Base-by-base conservation (phyloP, 257 asterid species). In the Cruciata laevipes region DNA sequence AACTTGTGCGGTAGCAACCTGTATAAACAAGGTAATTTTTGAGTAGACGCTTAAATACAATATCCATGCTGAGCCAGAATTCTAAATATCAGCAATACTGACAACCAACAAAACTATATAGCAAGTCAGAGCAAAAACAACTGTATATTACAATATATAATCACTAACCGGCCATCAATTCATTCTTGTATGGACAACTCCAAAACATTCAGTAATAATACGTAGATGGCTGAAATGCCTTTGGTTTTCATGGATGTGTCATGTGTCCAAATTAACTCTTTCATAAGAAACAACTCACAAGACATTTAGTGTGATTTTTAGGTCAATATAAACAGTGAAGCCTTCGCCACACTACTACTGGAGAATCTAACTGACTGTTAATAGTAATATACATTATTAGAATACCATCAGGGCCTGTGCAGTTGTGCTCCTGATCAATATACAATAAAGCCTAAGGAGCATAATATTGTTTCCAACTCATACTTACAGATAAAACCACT, bases 1-100 rank as follows among this genome's bases (percentile, higher is more conserved):
- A 78, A 86, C 87, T 83, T 92, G 97, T 65, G 95, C 98, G 35
- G 98, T 85, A 59, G 98, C 91, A 27, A 90, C 96, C 97, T 90
- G 78, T 74, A 80, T 24, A 47, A 33, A 42, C 44, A 52, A n/a
- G n/a, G 27, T 11, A 13, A 57, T 52, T 32, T 60, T 59, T 21
- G 20, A 68, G 59, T 27, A 23, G 17, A 25, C 4, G 30, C 62
- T 11, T 37, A 33, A 47, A 59, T 59, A n/a, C 16, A 64, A 60
- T 18, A 32, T 30, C 47, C 31, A 14, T 35, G 35, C 13, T 32
- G 16, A 65, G 30, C 35, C 52, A 63, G 12, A 38, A 21, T 10
- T 6, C 24, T 23, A 21, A 5, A 10, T 0, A n/a, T 30, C 13
- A 18, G 10, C 30, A 16, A 31, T 24, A 49, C 17, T 27, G 14